Evolutionary conservation across 83 land plant species (phyloP).

Genomic region (Diphasiastrum complanatum): DNA sequence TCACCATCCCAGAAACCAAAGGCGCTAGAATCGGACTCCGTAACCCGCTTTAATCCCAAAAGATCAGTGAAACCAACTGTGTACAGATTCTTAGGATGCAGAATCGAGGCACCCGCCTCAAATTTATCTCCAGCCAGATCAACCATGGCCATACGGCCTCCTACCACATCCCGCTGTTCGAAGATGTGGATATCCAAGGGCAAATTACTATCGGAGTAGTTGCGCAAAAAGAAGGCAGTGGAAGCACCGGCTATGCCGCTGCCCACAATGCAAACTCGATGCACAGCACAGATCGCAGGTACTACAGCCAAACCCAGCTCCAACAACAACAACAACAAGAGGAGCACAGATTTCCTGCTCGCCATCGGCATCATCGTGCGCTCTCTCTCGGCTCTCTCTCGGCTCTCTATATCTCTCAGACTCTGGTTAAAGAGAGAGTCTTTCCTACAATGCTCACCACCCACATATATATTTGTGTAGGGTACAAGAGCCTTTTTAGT

Average conservation of each 20-base stretch:
- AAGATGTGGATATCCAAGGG: slow-evolving; percentile 40
- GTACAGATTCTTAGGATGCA: slow-evolving; percentile 84
- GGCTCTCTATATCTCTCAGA: no score
- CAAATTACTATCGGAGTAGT: slow-evolving; percentile 25
- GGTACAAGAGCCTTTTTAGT: no score
- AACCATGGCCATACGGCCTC: slow-evolving; percentile 87
- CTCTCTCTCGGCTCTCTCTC: no score
- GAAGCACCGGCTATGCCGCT: slow-evolving; percentile 89
- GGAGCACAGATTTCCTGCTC: no score
- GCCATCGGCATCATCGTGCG: no score
- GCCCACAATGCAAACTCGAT: slow-evolving; percentile 71
- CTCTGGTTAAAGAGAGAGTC: no score
- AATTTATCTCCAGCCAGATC: slow-evolving; percentile 57
- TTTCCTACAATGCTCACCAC: no score
- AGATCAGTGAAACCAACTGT: slow-evolving; percentile 40
- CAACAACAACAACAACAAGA: no score
- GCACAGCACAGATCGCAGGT: slow-evolving; percentile 8
- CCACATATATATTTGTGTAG: no score
- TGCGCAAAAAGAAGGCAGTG: slow-evolving; percentile 65
- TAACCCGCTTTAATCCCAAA: slow-evolving; percentile 38
- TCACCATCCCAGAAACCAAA: slow-evolving; percentile 87
- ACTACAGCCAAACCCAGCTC: no score
- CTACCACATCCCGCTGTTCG: slow-evolving; percentile 56
- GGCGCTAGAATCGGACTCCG: slow-evolving; percentile 21
- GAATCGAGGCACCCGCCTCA: slow-evolving; percentile 85